phyloP scores from a whole-genome alignment of 1,284 basidiomycete genomes.

The Peniophora sp. region DNA sequence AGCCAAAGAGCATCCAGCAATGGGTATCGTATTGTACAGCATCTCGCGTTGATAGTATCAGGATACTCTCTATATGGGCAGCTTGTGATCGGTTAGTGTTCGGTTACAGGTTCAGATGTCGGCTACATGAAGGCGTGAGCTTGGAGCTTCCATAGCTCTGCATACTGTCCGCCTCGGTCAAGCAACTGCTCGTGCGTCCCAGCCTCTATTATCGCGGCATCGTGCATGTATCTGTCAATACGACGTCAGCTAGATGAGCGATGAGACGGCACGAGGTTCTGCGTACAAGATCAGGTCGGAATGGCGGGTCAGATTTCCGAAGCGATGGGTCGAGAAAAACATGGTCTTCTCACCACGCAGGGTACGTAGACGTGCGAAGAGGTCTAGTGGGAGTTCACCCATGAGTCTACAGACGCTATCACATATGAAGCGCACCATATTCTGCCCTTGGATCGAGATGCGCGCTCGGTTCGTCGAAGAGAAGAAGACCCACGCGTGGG shows the following conservation, averaged over 20 bases:
- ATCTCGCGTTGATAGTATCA: no score
- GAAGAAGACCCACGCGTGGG: slow-evolving; percentile 58
- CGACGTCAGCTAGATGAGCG: background rate
- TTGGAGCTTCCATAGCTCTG: slow-evolving; percentile 46
- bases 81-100: no score
- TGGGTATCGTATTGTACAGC: no score
- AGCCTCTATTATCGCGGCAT: slow-evolving; percentile 42
- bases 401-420: no score
- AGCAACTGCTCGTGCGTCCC: slow-evolving; percentile 50
- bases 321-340: slow-evolving; percentile 64
- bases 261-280: slow-evolving; percentile 5
- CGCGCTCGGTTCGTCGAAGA: slow-evolving; percentile 75
- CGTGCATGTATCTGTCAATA: slow-evolving; percentile 46
- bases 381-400: slow-evolving; percentile 26
- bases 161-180: slow-evolving; percentile 39
- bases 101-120: no score
- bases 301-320: slow-evolving; percentile 56
- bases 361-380: slow-evolving; percentile 45
- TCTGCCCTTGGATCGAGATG: slow-evolving; percentile 68
- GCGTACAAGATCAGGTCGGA: slow-evolving; percentile 54
- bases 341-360: slow-evolving; percentile 52
- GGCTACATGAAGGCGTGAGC: slow-evolving; percentile 39
- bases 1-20: no score
- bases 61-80: no score
- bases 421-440: slow-evolving; percentile 35